Conservation (phyloP, 2,329 filamentous ascomycete species). For the Claviceps monticola region DNA sequence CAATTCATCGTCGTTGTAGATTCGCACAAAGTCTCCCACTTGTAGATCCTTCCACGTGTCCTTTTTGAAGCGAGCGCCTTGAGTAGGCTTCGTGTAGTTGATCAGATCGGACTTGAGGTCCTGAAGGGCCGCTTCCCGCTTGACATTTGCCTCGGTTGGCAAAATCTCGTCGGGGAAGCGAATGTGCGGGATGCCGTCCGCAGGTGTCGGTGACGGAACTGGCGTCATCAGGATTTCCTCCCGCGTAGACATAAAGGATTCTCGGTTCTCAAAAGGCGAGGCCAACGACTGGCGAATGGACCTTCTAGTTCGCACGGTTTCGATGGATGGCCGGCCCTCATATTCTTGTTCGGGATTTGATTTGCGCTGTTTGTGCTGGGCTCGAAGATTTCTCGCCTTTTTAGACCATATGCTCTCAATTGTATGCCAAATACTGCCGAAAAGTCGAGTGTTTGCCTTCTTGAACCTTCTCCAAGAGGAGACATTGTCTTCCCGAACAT, state of each 20-base stretch:
- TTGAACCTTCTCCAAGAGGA: constrained; percentile 80
- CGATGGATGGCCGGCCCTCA: constrained; percentile 47
- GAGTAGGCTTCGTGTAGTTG: constrained; percentile 50
- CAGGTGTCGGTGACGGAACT: constrained; percentile 61
- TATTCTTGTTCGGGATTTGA: constrained; percentile 20
- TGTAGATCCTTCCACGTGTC: constrained; percentile 92
- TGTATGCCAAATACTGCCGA: constrained; percentile 37
- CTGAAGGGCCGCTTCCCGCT: constrained; percentile 24
- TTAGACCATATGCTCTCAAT: constrained; percentile 36
- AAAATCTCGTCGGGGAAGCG: constrained; percentile 26
- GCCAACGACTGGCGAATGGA: constrained; percentile 25
- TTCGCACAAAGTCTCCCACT: constrained; percentile 89
- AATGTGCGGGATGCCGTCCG: constrained; percentile 23
- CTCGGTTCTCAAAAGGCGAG: constrained; percentile 39
- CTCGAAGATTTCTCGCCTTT: constrained; percentile 34
- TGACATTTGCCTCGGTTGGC: constrained; percentile 21
- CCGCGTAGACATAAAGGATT: constrained; percentile 39
- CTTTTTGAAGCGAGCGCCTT: constrained; percentile 75
- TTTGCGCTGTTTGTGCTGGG: constrained; percentile 28
- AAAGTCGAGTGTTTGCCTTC: constrained; percentile 61
- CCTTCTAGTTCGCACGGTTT: constrained; percentile 21
- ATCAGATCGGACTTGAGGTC: constrained; percentile 48
- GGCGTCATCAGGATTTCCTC: constrained; percentile 92
- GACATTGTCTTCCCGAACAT: constrained; percentile 75
- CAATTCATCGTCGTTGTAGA: constrained; percentile 92